Evolutionary conservation across 2,329 filamentous ascomycete species (phyloP).

Genomic region (Teratosphaeria epicoccoides): DNA sequence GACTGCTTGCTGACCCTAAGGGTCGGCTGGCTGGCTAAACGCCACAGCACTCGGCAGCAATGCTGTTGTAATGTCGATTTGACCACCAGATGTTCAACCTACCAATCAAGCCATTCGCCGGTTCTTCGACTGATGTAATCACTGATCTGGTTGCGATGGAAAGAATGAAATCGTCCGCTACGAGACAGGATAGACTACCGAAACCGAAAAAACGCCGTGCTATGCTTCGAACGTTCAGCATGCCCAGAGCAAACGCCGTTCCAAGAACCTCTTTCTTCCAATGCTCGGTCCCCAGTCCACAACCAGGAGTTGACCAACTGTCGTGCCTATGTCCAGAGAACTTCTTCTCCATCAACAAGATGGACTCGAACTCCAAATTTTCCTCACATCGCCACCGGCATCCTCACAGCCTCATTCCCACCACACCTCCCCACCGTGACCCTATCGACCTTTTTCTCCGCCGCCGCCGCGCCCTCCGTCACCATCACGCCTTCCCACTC

Average conservation of each 20-base stretch:
- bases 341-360: background rate
- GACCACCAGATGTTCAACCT: too few relatives aligned
- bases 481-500: slow-evolving; percentile 35
- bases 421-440: slow-evolving; percentile 40
- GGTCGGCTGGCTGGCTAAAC: too few relatives aligned
- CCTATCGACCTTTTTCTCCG: slow-evolving; percentile 33
- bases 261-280: background rate
- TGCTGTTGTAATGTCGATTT: too few relatives aligned
- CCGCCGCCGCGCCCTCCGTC: slow-evolving; percentile 27
- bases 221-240: background rate
- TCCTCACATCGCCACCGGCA: background rate
- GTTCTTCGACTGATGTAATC: too few relatives aligned
- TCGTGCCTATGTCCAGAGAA: too few relatives aligned
- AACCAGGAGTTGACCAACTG: too few relatives aligned
- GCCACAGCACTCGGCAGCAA: too few relatives aligned
- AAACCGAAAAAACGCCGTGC: background rate
- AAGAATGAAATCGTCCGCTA: too few relatives aligned
- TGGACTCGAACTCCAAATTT: background rate
- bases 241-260: background rate
- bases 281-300: background rate
- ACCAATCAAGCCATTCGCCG: too few relatives aligned
- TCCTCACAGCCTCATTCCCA: slow-evolving; percentile 26
- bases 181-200: background rate
- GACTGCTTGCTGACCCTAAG: too few relatives aligned
- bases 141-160: too few relatives aligned